Percentiles rank a stretch among this genome's conserved stretches.
phyloP scores from a whole-genome alignment of 2,329 filamentous ascomycete species.

The Cladosporium phlei region DNA sequence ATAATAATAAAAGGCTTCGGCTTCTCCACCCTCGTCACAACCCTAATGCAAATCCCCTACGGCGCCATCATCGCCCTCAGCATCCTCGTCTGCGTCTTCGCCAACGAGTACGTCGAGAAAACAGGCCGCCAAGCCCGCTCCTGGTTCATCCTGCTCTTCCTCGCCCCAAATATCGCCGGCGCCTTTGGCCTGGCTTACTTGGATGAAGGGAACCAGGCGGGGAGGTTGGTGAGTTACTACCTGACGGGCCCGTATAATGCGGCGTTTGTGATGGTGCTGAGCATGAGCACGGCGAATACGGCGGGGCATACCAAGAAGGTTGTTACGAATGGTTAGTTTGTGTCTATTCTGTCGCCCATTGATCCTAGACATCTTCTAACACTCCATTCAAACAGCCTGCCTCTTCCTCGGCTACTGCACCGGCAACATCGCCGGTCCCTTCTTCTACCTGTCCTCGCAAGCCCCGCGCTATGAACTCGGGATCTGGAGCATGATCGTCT shows the following conservation, averaged over 20 bases:
- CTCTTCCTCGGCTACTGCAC: constrained; percentile 61
- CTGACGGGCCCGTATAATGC: constrained; percentile 50
- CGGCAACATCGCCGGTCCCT: constrained; percentile 63
- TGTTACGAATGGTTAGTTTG: constrained; percentile 44
- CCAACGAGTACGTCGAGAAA: constrained; percentile 29
- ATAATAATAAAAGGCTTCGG: constrained; percentile 57
- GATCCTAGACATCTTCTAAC: not conserved
- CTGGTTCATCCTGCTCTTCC: constrained; percentile 51
- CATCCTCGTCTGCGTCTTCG: constrained; percentile 49
- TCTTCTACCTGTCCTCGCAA: constrained; percentile 59
- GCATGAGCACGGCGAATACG: constrained; percentile 48
- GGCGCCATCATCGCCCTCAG: constrained; percentile 54
- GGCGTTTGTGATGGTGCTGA: constrained; percentile 48
- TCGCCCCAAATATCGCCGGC: constrained; percentile 56
- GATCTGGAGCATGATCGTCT: constrained; percentile 55
- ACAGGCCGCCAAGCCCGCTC: constrained; percentile 29
- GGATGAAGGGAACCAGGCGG: constrained; percentile 46
- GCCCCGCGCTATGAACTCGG: constrained; percentile 56
- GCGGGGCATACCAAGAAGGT: constrained; percentile 60
- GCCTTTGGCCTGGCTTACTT: constrained; percentile 56
- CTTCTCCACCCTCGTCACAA: constrained; percentile 52
- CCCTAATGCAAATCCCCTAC: constrained; percentile 58
- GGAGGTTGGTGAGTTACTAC: constrained; percentile 56
- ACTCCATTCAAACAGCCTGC: constrained; percentile 55
- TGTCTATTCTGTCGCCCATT: constrained; percentile 47